These are phyloP conservation scores for Penicillium aurantiogriseum DNA, from an alignment of 2,329 filamentous ascomycete genomes.

Conservation along the genomic window DNA sequence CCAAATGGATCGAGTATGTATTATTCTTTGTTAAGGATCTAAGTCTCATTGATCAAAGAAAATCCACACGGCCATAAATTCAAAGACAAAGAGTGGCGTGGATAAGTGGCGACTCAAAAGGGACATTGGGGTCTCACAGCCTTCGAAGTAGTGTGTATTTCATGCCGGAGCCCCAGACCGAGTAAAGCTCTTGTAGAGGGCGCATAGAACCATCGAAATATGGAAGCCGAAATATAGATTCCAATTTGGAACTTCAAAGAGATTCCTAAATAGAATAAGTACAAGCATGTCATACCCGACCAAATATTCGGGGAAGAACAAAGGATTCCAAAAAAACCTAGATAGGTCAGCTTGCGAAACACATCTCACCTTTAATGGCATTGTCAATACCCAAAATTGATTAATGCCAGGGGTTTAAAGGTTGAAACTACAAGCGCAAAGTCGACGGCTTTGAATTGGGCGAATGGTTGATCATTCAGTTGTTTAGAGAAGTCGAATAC, in stretches of 20 bases:
- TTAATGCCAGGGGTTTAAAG: constrained; percentile 16
- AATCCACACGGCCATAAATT: background rate
- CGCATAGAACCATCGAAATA: background rate
- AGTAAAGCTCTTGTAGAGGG: background rate
- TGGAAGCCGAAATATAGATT: background rate
- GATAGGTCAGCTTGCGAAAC: background rate
- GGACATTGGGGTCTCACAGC: background rate
- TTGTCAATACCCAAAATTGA: background rate
- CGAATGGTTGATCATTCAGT: constrained; percentile 13
- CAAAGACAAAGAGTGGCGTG: background rate
- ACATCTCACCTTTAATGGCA: constrained; percentile 4
- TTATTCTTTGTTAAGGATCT: background rate
- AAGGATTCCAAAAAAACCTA: background rate
- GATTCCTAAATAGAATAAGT: background rate
- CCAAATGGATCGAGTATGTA: background rate
- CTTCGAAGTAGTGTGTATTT: too few species aligned
- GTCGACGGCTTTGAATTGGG: constrained; percentile 22
- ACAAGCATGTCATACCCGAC: background rate
- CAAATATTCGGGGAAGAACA: background rate
- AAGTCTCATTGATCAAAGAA: background rate
- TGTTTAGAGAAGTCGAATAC: constrained; percentile 34
- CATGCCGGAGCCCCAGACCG: background rate
- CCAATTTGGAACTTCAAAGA: background rate
- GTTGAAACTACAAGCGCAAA: constrained; percentile 28
- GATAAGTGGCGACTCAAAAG: too few species aligned